Base-by-base conservation (phyloP, 1,284 basidiomycete species). In the Rugosomyces carneus region DNA sequence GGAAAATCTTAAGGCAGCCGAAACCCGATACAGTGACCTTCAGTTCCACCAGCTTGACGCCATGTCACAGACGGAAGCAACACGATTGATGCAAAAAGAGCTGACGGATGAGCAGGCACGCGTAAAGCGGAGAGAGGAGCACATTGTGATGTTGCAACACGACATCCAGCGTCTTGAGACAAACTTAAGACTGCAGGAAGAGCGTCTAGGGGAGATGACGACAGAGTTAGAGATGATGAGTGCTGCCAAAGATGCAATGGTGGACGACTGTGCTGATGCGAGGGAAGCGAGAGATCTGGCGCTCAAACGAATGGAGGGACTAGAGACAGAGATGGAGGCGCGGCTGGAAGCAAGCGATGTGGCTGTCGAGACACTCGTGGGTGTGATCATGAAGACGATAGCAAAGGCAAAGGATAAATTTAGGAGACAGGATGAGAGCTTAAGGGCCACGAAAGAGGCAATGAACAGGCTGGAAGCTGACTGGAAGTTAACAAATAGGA, bases 181-280 rank as follows among this genome's bases (percentile, higher is more conserved):
- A 39, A 89, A 89, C 53, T 56, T 84, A 45, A 70, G 71, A 46
- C 62, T 89, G 26, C 80, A 85, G 47, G 85, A 89, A 57, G 86
- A 89, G 26, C 72, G 84, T 8, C 62, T 87, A 21, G 63, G 58
- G 6, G 86, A 88, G 65, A 74, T 85, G 72, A 78, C 72, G 1
- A 62, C 59, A 9, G 86, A 88, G 55, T 61, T 86, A 49, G 86
- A 87, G 55, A 72, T 75, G 43, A 65, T 80, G 46, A 69, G 66
- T 24, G 72, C 76, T 1, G 75, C 86, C 66, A 85, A 83, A 60
- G 75, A 76, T 40, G 81, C 84, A 2, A 86, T 89, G 82, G 75
- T 89, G 0, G 84, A 88, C 53, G 86, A 89, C 57, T 89, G 86
- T 55, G 78, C 79, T 9, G 79, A 80, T 48, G 82, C 84, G 3